Base-by-base conservation (phyloP, 2,329 filamentous ascomycete genomes). In the Arthrocladium fulminans region DNA sequence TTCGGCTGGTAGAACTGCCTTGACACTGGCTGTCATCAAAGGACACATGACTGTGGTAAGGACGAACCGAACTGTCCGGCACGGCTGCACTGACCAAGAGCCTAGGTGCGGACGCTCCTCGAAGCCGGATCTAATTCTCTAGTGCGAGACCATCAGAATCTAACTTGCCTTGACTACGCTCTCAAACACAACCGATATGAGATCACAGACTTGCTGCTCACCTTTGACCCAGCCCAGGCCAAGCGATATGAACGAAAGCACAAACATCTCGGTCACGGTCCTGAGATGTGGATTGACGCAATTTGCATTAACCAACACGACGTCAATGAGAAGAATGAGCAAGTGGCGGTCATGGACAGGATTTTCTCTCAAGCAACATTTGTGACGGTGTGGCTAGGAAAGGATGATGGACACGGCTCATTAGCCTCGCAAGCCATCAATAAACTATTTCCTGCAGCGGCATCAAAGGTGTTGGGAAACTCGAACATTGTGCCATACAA, bases 221-320 rank as follows among this genome's bases (percentile, higher is more conserved):
- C 22, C 5, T 22, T 40, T 19, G 37, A 40, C 22, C 8, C 12
- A 6, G 9, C 37, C 22, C 9, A 22, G 15, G 17, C n/a, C n/a
- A 40, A 40, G 37, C 17, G 15, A 24, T 22, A 22, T n/a, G 8
- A 22, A n/a, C 43, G 43, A 8, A 35, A 22, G 15, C n/a, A 22
- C n/a, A 24, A 35, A 45, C 43, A 20, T n/a, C 13, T 23, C 19
- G 19, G 20, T 23, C 17, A 23, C 7, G 19, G 45, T 19, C n/a
- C 25, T 23, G n/a, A 30, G 34, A 8, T 47, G n/a, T 57, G 55
- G 55, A 29, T 51, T 2, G 55, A 57, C 37, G 55, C 54, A 17
- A 24, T 57, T 2, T 54, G 56, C 34, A 57, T 59, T 3, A 54
- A 59, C 27, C 57, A 58, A 30, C 13, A 27, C 15, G 52, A 59